These are phyloP conservation scores for Crassisporium funariophilum DNA, from an alignment of 768 basidiomycete genomes.

Conservation along the genomic window DNA sequence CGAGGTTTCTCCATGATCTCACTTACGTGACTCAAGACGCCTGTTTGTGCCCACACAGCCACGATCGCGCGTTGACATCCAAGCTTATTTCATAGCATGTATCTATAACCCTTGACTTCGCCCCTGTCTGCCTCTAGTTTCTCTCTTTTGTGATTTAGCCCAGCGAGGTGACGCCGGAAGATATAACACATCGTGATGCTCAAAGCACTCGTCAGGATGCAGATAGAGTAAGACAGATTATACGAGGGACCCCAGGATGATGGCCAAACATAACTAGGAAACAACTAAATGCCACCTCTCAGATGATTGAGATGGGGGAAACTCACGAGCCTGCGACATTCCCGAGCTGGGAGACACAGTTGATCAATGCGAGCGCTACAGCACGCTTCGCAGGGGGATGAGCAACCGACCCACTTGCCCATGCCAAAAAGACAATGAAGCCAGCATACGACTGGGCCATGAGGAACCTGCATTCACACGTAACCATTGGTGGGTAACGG, in stretches of 20 bases:
- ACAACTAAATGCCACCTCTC: constrained; percentile 1
- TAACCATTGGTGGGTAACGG: not conserved
- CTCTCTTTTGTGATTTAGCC: constrained; percentile 43
- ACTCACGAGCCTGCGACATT: constrained; percentile 84
- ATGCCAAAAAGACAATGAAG: constrained; percentile 65
- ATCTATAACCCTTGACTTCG: constrained; percentile 42
- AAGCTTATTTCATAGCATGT: constrained; percentile 40
- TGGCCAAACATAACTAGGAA: constrained; percentile 65
- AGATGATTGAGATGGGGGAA: not conserved
- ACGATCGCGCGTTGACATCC: constrained; percentile 1
- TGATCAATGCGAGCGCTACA: constrained; percentile 82
- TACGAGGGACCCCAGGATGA: constrained; percentile 72
- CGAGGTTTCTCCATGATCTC: constrained; percentile 30
- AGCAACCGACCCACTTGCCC: constrained; percentile 51
- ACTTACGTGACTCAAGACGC: too few relatives aligned
- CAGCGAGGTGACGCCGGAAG: constrained; percentile 48
- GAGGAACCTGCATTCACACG: constrained; percentile 54
- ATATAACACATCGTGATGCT: constrained; percentile 51
- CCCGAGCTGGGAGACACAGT: constrained; percentile 80
- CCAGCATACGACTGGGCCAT: constrained; percentile 77
- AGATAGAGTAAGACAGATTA: constrained; percentile 69
- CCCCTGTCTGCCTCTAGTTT: constrained; percentile 36
- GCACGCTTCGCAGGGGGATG: constrained; percentile 86
- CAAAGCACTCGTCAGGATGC: constrained; percentile 56
- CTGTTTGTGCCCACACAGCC: too few relatives aligned